Evolutionary conservation across 176 grass and related monocot species (phyloP), one percentile per base, ranked within the genome.

Genomic region (Chrysopogon serrulatus): DNA sequence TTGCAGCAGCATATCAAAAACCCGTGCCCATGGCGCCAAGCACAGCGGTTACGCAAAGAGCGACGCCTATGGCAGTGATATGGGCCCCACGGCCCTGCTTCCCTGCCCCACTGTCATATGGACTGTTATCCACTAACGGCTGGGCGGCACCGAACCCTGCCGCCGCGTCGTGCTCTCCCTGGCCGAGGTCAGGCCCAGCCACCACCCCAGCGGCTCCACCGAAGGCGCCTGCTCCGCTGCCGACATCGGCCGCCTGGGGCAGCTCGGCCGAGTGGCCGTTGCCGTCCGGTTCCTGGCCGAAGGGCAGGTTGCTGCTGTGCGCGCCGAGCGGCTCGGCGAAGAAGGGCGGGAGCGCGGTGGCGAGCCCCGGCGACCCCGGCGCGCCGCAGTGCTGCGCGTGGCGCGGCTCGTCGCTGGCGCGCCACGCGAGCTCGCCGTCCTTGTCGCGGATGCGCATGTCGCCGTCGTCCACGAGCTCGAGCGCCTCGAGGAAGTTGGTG

Each of bases 391-490:
- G 79, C 84, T 94, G 90, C 24, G 91, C 87, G 33, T 90, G 86
- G 6, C 84, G 86, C 14, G 79, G 86, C 44, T 91, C 56, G 32
- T 98, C 90, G 73, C 90, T 95, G 32, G 95, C 92, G 12, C 94
- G 90, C 95, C 95, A 98, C 2, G 95, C 86, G 18, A 98, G 85
- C 56, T 98, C 92, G 10, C 90, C 92, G 47, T 91, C 82, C 87
- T 95, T 93, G 87, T 98, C 92, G 15, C 91, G 92, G 82, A 98
- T 88, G 78, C 92, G 84, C 92, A 95, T 95, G 85, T 98, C 95
- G 2, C 95, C 92, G 59, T 93, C 90, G 79, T 98, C 95, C 39
- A 98, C 89, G 32, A 98, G 72, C 87, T 98, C 95, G 16, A 98
- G 60, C 71, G 74, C 91, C 66, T 87, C 41, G 17, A 98, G 79